phyloP scores from a whole-genome alignment of 139 green algal species.

The Chlamydomonas schloesseri region DNA sequence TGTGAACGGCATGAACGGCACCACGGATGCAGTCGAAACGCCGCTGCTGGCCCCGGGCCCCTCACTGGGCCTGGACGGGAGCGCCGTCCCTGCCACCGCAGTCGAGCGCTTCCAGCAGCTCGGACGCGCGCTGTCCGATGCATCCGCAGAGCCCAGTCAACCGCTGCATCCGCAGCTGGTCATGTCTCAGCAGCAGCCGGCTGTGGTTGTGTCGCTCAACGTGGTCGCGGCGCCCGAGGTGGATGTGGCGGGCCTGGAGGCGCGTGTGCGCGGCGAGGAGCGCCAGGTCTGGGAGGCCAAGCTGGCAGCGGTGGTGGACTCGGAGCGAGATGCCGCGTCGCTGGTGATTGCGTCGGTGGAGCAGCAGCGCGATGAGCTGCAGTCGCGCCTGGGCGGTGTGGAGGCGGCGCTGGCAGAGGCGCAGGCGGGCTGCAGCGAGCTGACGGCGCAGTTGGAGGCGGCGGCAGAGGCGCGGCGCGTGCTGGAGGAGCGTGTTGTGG shows the following conservation, averaged over 20 bases:
- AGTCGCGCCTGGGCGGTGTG: neutral
- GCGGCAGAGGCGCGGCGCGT: neutral
- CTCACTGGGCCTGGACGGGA: too few species aligned
- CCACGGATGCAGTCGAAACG: neutral
- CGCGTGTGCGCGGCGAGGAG: neutral
- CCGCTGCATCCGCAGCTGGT: neutral
- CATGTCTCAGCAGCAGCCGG: neutral
- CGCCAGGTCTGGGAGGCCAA: neutral
- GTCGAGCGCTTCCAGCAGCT: conserved; percentile 35
- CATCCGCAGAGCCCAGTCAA: neutral
- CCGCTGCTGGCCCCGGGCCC: conserved; percentile 8
- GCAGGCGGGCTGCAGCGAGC: neutral
- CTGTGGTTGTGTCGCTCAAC: conserved; percentile 6
- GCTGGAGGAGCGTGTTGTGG: neutral
- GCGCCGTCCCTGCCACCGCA: neutral
- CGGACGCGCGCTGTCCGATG: conserved; percentile 1
- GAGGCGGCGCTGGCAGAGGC: neutral
- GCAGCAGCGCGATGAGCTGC: conserved; percentile 26
- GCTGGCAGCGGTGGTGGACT: conserved; percentile 15
- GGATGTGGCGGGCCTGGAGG: conserved; percentile 13
- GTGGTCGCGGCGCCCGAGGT: neutral
- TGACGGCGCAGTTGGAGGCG: neutral
- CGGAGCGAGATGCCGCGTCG: conserved; percentile 17
- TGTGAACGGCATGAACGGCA: neutral
- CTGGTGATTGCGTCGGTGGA: conserved; percentile 9